Base-by-base conservation (phyloP, 176 grass and related monocot genomes). In the Pharus latifolius region DNA sequence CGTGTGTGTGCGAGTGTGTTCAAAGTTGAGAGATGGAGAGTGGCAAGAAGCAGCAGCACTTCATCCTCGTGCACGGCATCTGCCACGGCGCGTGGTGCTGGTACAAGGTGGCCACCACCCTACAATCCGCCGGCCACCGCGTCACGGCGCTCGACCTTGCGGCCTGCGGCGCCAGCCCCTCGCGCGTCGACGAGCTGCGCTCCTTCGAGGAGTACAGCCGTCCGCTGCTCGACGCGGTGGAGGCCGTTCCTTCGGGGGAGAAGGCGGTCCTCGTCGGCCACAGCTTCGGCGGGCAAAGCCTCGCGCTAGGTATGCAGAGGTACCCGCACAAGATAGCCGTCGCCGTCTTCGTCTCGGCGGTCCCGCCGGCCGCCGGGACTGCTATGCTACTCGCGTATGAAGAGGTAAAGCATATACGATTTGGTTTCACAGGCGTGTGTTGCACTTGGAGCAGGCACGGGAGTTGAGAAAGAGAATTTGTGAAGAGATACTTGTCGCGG, bases 81-180 rank as follows among this genome's bases (percentile, higher is more conserved):
- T 49, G 79, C 78, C 78, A 87, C 30, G 84, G 84, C 64, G 73
- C 65, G 5, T 86, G 83, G 83, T 65, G 77, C 83, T 86, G 83
- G 77, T 86, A 76, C 50, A 56, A 73, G 37, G 2, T 75, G 19
- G 55, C 53, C 28, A 59, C 35, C n/a, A 16, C 32, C 23, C 70
- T 74, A 4, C 9, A 5, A 4, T 30, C 17, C 7, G 24, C 70
- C 12, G 35, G 70, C 26, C 53, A 74, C 22, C 37, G n/a, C 5
- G 70, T 74, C 55, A 74, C 70, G 5, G 38, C 40, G 25, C 4
- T 74, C 38, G 70, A 74, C 23, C 52, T 74, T 15, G 56, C 70
- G 1, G 70, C 54, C 52, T 38, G 53, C 17, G 55, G 70, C 1
- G 55, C 45, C 8, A 5, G 48, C 40, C 52, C 70, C 13, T 16